Evolutionary conservation across 768 basidiomycete genomes (phyloP).

Genomic region (Tubosaeta brunneosetosa): DNA sequence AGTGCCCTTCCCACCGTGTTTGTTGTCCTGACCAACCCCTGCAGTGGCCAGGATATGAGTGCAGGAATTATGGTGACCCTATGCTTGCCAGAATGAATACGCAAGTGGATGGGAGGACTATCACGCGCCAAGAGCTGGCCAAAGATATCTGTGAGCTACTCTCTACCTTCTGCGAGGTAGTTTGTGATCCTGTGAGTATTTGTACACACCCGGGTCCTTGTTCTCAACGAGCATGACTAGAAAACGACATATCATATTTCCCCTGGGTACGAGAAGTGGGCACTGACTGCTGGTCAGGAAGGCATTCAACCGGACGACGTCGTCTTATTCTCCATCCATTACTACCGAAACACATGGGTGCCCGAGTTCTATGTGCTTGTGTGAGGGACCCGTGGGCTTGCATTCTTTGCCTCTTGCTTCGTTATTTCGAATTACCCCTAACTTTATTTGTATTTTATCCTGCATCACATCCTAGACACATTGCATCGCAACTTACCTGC

Average conservation of each 20-base stretch:
- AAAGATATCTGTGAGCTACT: conserved; percentile 14
- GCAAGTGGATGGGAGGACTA: neutral
- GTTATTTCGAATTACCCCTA: neutral
- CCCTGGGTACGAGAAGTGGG: conserved; percentile 19
- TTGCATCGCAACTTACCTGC: neutral
- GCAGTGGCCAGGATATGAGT: conserved; percentile 25
- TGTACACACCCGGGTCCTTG: neutral
- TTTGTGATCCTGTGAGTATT: conserved; percentile 7
- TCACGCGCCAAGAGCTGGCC: conserved; percentile 21
- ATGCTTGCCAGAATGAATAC: conserved; percentile 15
- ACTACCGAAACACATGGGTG: conserved; percentile 26
- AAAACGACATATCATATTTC: conserved; percentile 8
- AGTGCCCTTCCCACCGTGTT: neutral
- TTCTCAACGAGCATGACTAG: neutral
- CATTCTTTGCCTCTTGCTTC: neutral
- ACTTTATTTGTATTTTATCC: conserved; percentile 9
- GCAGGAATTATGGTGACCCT: neutral
- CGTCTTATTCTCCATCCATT: conserved; percentile 21
- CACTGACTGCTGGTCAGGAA: conserved; percentile 9
- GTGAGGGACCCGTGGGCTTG: conserved; percentile 2
- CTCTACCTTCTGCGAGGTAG: conserved; percentile 1
- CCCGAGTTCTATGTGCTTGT: conserved; percentile 28
- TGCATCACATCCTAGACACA: neutral
- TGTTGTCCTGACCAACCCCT: neutral
- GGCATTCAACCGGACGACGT: conserved; percentile 16